Evolutionary conservation across 1,139 yeast species (phyloP).

Genomic region (Saccharomycopsis hybrid): DNA sequence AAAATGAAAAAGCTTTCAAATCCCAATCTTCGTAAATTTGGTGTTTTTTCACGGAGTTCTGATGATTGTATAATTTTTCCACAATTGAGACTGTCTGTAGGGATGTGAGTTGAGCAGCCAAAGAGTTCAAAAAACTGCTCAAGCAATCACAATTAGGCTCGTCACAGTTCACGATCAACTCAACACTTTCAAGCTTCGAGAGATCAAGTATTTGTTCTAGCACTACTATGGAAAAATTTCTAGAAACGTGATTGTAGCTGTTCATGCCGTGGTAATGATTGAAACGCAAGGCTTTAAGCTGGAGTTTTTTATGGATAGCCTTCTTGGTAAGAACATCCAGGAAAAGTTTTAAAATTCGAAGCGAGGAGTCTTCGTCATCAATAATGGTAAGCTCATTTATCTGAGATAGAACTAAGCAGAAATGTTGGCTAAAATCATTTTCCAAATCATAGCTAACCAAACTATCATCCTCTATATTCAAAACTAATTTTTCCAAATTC

Average conservation of each 20-base stretch:
- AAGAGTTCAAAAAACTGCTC: conserved; percentile 31
- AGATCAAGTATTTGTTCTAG: conserved; percentile 31
- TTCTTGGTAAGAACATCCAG: conserved; percentile 19
- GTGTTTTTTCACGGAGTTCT: conserved; percentile 33
- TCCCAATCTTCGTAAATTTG: conserved; percentile 58
- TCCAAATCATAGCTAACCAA: too few species aligned
- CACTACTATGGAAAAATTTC: conserved; percentile 19
- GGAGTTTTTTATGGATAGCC: conserved; percentile 19
- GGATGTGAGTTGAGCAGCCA: conserved; percentile 28
- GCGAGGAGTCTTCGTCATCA: conserved; percentile 34
- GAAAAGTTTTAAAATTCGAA: conserved; percentile 30
- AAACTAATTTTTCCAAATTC: too few species aligned
- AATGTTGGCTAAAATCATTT: too few species aligned
- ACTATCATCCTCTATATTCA: too few species aligned
- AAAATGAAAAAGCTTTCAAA: conserved; percentile 39
- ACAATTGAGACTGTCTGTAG: conserved; percentile 37
- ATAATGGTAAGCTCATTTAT: conserved; percentile 23
- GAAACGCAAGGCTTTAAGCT: conserved; percentile 30
- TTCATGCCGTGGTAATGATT: conserved; percentile 37
- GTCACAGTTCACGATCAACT: conserved; percentile 41
- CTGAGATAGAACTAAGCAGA: not conserved
- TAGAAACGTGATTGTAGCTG: conserved; percentile 28
- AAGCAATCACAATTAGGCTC: conserved; percentile 40
- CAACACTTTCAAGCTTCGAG: conserved; percentile 30
- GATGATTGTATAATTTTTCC: conserved; percentile 27